phyloP scores from a whole-genome alignment of 2,329 filamentous ascomycete genomes.

The Didymosphaeria variabile region DNA sequence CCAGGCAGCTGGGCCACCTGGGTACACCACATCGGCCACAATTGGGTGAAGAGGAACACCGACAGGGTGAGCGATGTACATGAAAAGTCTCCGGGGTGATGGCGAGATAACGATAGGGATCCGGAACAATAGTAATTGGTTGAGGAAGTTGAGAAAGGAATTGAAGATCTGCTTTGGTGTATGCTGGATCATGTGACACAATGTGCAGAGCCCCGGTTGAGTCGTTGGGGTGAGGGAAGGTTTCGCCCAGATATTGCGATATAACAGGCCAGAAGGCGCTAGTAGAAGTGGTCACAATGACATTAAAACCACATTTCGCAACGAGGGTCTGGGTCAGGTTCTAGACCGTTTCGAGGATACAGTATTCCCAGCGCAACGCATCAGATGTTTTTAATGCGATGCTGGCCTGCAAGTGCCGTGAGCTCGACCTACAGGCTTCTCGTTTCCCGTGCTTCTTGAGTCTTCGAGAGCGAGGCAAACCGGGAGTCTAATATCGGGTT shows the following conservation, averaged over 20 bases:
- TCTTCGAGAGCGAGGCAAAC: no score
- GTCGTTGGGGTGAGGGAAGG: no score
- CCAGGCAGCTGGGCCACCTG: constrained; percentile 16
- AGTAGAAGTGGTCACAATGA: no score
- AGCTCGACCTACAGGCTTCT: no score
- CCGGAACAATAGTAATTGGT: constrained; percentile 16
- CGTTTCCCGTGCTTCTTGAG: no score
- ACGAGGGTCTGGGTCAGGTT: no score
- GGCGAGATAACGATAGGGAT: constrained; percentile 19
- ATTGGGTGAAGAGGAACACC: constrained; percentile 5
- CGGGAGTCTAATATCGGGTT: no score
- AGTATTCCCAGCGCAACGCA: no score
- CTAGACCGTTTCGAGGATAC: no score
- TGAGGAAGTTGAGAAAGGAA: constrained; percentile 11
- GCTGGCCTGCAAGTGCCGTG: no score
- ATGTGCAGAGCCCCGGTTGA: not conserved
- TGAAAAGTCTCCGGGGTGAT: constrained; percentile 18
- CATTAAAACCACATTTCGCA: no score
- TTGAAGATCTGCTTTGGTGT: not conserved
- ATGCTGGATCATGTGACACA: constrained; percentile 10
- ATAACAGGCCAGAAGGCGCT: not conserved
- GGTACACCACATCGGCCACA: constrained; percentile 16
- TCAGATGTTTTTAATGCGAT: no score
- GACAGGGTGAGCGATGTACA: not conserved
- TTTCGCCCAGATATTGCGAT: not conserved